phyloP scores from a whole-genome alignment of 2,329 filamentous ascomycete species.

The Curvularia verruculosa region DNA sequence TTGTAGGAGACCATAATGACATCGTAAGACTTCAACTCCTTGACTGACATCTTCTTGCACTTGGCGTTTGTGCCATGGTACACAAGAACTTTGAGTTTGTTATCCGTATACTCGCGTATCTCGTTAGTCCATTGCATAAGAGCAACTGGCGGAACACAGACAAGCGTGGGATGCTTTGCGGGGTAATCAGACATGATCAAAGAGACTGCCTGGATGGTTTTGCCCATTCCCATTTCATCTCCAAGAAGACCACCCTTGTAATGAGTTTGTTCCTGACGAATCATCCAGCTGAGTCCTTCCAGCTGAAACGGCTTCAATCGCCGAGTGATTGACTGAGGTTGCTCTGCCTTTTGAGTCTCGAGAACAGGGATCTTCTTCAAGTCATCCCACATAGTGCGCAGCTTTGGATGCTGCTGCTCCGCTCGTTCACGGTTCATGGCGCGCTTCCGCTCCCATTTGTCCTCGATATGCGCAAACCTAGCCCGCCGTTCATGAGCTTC shows the following conservation, averaged over 20 bases:
- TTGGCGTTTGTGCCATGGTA: constrained; percentile 88
- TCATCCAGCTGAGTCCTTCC: constrained; percentile 94
- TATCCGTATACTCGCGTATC: constrained; percentile 74
- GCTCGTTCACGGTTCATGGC: constrained; percentile 66
- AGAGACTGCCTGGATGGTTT: constrained; percentile 97
- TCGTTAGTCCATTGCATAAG: constrained; percentile 86
- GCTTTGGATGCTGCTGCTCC: constrained; percentile 75
- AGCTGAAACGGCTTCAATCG: constrained; percentile 92
- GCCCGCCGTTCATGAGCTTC: constrained; percentile 27
- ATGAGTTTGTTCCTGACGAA: constrained; percentile 79
- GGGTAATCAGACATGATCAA: constrained; percentile 98
- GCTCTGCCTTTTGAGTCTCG: constrained; percentile 66
- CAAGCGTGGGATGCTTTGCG: constrained; percentile 78
- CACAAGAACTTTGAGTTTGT: constrained; percentile 86
- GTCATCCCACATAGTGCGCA: constrained; percentile 84
- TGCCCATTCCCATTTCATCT: constrained; percentile 98
- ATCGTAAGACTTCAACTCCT: constrained; percentile 80
- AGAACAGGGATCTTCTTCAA: constrained; percentile 72
- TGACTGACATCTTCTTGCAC: constrained; percentile 75
- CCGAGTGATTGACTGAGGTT: constrained; percentile 79
- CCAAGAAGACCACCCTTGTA: constrained; percentile 92
- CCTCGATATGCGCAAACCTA: constrained; percentile 44
- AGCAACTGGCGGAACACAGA: constrained; percentile 90
- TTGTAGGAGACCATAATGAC: constrained; percentile 98
- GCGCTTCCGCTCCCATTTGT: constrained; percentile 56